phyloP scores from a whole-genome alignment of 768 basidiomycete species.

The Tremella fuciformis region DNA sequence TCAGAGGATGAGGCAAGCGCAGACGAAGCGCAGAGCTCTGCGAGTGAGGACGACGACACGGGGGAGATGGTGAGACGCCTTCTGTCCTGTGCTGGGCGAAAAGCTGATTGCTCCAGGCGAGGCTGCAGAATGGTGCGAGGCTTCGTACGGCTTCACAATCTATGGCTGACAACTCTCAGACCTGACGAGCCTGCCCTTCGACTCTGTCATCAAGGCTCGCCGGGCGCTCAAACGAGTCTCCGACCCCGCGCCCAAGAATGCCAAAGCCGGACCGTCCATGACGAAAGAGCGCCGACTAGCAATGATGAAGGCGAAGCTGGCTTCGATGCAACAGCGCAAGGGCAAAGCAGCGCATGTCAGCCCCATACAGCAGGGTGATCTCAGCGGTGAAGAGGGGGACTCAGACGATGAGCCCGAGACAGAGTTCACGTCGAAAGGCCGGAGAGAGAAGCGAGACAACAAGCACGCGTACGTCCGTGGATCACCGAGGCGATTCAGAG shows the following conservation, averaged over 20 bases:
- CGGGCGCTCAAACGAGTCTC: conserved; percentile 53
- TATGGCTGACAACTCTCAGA: conserved; percentile 14
- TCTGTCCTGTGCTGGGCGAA: conserved; percentile 3
- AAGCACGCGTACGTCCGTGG: conserved; percentile 77
- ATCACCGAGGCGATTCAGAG: neutral
- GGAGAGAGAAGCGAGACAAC: conserved; percentile 63
- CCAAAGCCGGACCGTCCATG: conserved; percentile 7
- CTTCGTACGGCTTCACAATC: neutral
- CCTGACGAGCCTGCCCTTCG: conserved; percentile 58
- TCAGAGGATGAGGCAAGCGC: conserved; percentile 23
- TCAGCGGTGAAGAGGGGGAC: too few relatives aligned
- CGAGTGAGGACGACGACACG: neutral
- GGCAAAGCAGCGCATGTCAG: conserved; percentile 38
- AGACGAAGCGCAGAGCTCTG: conserved; percentile 1
- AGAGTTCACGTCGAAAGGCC: conserved; percentile 35
- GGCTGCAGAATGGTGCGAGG: conserved; percentile 37
- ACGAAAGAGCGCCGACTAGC: conserved; percentile 24
- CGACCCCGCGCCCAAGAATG: conserved; percentile 7
- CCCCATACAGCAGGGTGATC: neutral
- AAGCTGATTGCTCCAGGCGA: conserved; percentile 11
- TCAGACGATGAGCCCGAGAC: conserved; percentile 24
- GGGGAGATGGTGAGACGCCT: conserved; percentile 12
- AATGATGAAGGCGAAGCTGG: conserved; percentile 50
- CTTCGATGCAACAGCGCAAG: conserved; percentile 43
- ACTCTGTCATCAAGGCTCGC: conserved; percentile 66